Evolutionary conservation across 148 eudicot genomes (phyloP).

Genomic region (Rhododendron griersonianum): DNA sequence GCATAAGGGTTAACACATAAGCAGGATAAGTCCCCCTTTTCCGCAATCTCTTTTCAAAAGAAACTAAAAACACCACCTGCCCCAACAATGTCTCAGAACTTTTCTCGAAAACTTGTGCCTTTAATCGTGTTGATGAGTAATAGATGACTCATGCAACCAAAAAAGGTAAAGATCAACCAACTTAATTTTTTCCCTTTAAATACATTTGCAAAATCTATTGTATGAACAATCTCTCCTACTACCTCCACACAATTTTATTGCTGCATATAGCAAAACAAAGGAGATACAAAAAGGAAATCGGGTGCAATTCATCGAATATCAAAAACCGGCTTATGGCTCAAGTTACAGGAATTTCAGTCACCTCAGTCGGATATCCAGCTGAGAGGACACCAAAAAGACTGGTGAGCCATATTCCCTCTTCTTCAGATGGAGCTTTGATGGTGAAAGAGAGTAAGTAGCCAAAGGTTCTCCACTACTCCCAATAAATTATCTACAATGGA

Average conservation of each 20-base stretch:
- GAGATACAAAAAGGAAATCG: not conserved
- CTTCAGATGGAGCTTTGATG: constrained; percentile 10
- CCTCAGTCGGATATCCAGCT: not conserved
- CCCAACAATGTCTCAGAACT: not conserved
- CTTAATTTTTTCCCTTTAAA: not conserved
- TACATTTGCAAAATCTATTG: not conserved
- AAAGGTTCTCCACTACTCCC: not conserved
- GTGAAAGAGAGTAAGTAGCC: not conserved
- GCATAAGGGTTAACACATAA: not conserved
- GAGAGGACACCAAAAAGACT: constrained; percentile 8
- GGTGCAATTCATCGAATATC: constrained; percentile 1
- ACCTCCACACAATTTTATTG: not conserved
- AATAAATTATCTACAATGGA: not conserved
- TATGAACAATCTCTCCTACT: not conserved
- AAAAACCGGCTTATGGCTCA: constrained; percentile 8
- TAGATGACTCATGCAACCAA: constrained; percentile 12
- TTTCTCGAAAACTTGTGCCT: not conserved
- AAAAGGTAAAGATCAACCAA: not conserved
- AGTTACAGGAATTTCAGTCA: not conserved
- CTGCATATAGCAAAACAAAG: not conserved
- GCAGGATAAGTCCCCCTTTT: not conserved
- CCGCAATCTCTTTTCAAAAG: not conserved
- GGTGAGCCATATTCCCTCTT: constrained; percentile 6
- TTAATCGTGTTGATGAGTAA: constrained; percentile 14
- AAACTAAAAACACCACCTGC: not conserved